Base-by-base conservation (phyloP, 331 rosid genomes). In the Dryas integrifolia region DNA sequence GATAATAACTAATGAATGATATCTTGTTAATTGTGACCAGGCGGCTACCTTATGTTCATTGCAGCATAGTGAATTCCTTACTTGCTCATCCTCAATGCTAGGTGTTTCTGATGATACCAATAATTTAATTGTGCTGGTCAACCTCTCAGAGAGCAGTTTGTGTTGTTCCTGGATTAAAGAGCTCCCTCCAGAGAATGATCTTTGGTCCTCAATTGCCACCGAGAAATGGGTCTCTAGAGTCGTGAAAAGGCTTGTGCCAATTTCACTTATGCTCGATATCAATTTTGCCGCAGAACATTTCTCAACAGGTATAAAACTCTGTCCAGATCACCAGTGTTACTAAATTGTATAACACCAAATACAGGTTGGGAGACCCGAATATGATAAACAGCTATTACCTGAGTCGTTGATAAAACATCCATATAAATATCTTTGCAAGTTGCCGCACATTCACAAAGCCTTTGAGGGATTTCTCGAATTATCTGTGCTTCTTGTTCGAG, bases 31-130 rank as follows among this genome's bases (percentile, higher is more conserved):
- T 71, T 59, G 84, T 84, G 88, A 77, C 83, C 83, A 79, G 86
- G 80, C 87, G 80, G 86, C 88, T 92, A 88, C 93, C 96, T 90
- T 85, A 75, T 65, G 76, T 79, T 83, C 85, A 74, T 81, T 64
- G 85, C 75, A 45, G 88, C 86, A 70, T 71, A n/a, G 69, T 48
- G 80, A 67, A 66, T 53, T 76, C 39, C 53, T 69, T 65, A 41
- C 85, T 58, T 84, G 85, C 15, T 79, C 77, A 21, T 79, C 41
- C 71, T 55, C 81, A 63, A 67, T 3, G 44, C 47, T 67, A 57
- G 88, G 30, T 74, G 82, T 66, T 75, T 85, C 88, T 47, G 96
- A 84, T 73, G 67, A 80, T 79, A 77, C 79, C 77, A 88, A 55
- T 15, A 89, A 78, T 82, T 83, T 67, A 63, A 89, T 78, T 71